Evolutionary conservation across 208 protist genomes (phyloP).

Genomic region (Leishmania lainsoni): DNA sequence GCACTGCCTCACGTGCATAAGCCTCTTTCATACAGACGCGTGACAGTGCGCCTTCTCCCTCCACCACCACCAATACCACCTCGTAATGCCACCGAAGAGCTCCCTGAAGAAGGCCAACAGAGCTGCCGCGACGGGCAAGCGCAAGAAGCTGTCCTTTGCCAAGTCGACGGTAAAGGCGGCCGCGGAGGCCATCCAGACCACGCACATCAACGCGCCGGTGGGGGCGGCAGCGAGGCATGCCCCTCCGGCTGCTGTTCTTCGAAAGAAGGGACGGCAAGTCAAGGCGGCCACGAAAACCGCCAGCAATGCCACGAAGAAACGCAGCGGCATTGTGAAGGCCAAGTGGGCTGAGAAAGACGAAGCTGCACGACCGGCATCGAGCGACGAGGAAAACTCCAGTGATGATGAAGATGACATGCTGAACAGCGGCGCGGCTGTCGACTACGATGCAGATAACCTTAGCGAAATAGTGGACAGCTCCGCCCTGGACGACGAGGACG

Average conservation of each 20-base stretch:
- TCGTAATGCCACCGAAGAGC: constrained; percentile 28
- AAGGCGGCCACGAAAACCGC: not conserved
- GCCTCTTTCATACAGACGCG: not conserved
- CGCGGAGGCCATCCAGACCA: constrained; percentile 22
- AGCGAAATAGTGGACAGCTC: constrained; percentile 29
- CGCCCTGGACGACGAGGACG: constrained; percentile 37
- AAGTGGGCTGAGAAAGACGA: constrained; percentile 18
- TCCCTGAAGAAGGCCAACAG: constrained; percentile 15
- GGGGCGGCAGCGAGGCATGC: not conserved
- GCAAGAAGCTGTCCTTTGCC: constrained; percentile 34
- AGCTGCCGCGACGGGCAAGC: constrained; percentile 22
- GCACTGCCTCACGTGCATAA: too few species aligned
- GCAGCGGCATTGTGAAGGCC: constrained; percentile 53
- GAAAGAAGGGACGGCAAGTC: constrained; percentile 4
- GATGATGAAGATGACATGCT: constrained; percentile 32
- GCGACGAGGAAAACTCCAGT: constrained; percentile 27
- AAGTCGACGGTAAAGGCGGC: constrained; percentile 30
- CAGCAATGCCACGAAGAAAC: not conserved
- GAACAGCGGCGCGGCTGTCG: constrained; percentile 28
- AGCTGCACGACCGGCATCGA: not conserved
- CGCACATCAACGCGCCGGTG: constrained; percentile 21
- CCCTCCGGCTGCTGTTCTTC: not conserved
- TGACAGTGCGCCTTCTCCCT: not conserved
- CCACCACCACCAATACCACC: not conserved
- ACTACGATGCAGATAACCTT: constrained; percentile 29